Evolutionary conservation across 1,284 basidiomycete species (phyloP).

Genomic region (Irpex sp.): DNA sequence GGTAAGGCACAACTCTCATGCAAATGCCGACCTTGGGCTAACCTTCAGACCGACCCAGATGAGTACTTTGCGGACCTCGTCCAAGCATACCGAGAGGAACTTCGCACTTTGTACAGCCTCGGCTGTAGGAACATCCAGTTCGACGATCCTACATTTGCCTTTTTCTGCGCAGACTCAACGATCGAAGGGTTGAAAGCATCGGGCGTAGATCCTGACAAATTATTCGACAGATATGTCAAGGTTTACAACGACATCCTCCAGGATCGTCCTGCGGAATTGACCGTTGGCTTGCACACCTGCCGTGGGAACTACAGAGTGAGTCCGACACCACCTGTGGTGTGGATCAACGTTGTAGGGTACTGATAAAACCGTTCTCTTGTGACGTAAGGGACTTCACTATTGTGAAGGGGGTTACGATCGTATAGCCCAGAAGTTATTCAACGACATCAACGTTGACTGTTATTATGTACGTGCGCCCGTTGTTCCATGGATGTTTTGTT

Average conservation of each 20-base stretch:
- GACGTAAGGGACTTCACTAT: constrained; percentile 56
- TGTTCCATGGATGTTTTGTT: constrained; percentile 2
- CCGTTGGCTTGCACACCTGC: constrained; percentile 70
- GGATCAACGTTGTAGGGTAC: constrained; percentile 5
- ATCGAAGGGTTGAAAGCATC: constrained; percentile 56
- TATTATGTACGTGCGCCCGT: constrained; percentile 51
- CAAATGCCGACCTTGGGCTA: not conserved
- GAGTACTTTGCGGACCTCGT: constrained; percentile 74
- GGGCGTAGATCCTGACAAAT: constrained; percentile 54
- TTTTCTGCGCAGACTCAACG: constrained; percentile 60
- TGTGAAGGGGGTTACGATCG: constrained; percentile 69
- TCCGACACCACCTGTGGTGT: not conserved
- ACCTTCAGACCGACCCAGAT: constrained; percentile 28
- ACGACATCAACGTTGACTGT: constrained; percentile 64
- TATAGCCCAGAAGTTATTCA: constrained; percentile 70
- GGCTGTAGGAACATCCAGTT: constrained; percentile 76
- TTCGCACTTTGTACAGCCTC: constrained; percentile 64
- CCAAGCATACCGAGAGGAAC: constrained; percentile 66
- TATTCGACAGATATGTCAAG: constrained; percentile 65
- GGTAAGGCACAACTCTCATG: constrained; percentile 29
- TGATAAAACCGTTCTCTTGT: constrained; percentile 1
- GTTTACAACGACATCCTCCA: constrained; percentile 66
- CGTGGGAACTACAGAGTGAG: constrained; percentile 71
- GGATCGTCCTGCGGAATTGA: constrained; percentile 60
- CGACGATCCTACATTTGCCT: constrained; percentile 68